Evolutionary conservation across 2,329 filamentous ascomycete species (phyloP).

Genomic region (Nectriaceae sp.): DNA sequence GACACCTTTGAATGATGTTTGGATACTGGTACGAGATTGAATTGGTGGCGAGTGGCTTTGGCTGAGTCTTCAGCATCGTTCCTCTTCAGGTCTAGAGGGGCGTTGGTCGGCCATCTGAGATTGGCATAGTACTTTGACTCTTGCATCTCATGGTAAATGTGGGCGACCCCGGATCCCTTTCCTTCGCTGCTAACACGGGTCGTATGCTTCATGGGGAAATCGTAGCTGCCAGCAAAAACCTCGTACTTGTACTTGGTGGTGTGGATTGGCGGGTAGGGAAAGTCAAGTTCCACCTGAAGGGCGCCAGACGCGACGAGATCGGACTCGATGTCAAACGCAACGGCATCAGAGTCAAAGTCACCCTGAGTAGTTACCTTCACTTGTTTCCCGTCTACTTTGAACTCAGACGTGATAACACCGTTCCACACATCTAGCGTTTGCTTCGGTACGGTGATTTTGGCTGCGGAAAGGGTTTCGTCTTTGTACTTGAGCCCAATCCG

Average conservation of each 20-base stretch:
- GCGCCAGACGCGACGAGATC: slow-evolving; percentile 33
- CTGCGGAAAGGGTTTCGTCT: slow-evolving; percentile 29
- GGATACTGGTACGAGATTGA: too few species aligned
- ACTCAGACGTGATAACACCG: slow-evolving; percentile 37
- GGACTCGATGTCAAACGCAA: slow-evolving; percentile 39
- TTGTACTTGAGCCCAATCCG: slow-evolving; percentile 43
- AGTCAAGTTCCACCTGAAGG: slow-evolving; percentile 42
- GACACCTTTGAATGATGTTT: too few species aligned
- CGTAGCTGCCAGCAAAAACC: slow-evolving; percentile 42
- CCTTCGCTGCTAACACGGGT: slow-evolving; percentile 28
- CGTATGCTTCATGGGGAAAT: slow-evolving; percentile 41
- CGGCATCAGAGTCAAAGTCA: slow-evolving; percentile 41
- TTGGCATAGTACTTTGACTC: slow-evolving; percentile 42
- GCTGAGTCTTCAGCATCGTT: too few species aligned
- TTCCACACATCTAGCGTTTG: slow-evolving; percentile 30
- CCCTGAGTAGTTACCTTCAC: slow-evolving; percentile 39
- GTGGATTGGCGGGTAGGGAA: slow-evolving; percentile 43
- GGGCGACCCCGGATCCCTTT: slow-evolving; percentile 19
- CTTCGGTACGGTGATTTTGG: slow-evolving; percentile 27
- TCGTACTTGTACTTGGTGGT: slow-evolving; percentile 45
- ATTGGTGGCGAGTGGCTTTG: too few species aligned
- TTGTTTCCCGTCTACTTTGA: slow-evolving; percentile 30
- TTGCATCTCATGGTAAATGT: slow-evolving; percentile 38
- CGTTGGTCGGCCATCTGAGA: too few species aligned
- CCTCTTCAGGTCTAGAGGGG: too few species aligned